phyloP scores from a whole-genome alignment of 2,329 filamentous ascomycete genomes.

The Tolypocladium amazonense region DNA sequence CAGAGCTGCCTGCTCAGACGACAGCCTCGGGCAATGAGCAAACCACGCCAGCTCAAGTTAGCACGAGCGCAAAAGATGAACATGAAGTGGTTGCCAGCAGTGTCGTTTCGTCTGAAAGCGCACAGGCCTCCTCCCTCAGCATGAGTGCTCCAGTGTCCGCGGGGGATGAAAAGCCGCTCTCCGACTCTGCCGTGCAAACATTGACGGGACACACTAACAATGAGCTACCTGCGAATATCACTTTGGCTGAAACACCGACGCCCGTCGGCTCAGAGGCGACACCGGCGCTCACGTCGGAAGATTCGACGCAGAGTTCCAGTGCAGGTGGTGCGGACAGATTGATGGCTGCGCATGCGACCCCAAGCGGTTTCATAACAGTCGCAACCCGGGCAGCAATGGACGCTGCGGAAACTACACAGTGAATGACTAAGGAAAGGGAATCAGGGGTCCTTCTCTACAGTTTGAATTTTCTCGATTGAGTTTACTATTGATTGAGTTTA shows the following conservation, averaged over 20 bases:
- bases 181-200: background rate
- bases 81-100: background rate
- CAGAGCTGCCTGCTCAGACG: background rate
- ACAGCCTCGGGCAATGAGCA: background rate
- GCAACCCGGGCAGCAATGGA: slow-evolving; percentile 9
- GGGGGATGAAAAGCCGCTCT: background rate
- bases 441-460: background rate
- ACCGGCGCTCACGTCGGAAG: background rate
- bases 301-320: background rate
- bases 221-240: background rate
- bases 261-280: background rate
- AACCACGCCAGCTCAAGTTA: background rate
- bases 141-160: background rate
- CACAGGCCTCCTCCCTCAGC: background rate
- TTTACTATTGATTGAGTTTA: too few species aligned
- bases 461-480: background rate
- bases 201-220: background rate
- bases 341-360: background rate
- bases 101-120: background rate
- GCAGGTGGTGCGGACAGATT: background rate
- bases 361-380: slow-evolving; percentile 14
- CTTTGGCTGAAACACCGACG: background rate
- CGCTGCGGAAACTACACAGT: slow-evolving; percentile 4
- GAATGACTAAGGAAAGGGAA: background rate
- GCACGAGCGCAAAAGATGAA: too few species aligned